Evolutionary conservation across 1,284 basidiomycete genomes (phyloP).

Genomic region (Anthracocystis setariae): DNA sequence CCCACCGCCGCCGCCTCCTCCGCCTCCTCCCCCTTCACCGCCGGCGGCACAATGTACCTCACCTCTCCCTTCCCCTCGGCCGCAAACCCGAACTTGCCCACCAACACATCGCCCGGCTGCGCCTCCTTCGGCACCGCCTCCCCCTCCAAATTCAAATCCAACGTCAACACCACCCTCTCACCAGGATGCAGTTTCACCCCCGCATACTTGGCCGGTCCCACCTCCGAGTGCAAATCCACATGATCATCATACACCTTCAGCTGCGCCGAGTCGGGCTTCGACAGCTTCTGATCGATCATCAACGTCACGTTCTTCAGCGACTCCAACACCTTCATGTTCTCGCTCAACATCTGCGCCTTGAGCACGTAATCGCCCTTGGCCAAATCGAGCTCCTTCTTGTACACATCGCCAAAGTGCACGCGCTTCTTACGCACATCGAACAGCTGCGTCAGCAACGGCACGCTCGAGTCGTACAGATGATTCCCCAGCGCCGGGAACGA

Average conservation of each 20-base stretch:
- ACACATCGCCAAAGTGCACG: conserved; percentile 66
- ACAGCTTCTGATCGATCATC: conserved; percentile 63
- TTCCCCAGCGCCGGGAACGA: conserved; percentile 61
- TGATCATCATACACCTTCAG: conserved; percentile 66
- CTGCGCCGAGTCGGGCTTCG: conserved; percentile 61
- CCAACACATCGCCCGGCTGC: conserved; percentile 63
- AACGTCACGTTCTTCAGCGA: conserved; percentile 61
- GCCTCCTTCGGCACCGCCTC: conserved; percentile 66
- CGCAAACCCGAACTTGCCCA: conserved; percentile 63
- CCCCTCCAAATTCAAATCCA: conserved; percentile 63
- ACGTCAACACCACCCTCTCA: conserved; percentile 59
- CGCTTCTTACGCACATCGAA: conserved; percentile 63
- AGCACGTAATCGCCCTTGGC: conserved; percentile 66
- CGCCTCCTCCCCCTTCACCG: conserved; percentile 49
- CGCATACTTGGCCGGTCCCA: conserved; percentile 52
- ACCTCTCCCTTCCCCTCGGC: conserved; percentile 57
- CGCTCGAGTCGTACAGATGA: conserved; percentile 66
- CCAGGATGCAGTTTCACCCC: conserved; percentile 65
- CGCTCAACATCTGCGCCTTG: conserved; percentile 62
- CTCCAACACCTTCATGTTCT: conserved; percentile 61
- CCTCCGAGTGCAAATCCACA: conserved; percentile 59
- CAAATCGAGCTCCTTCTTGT: conserved; percentile 65
- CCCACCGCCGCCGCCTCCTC: conserved; percentile 16
- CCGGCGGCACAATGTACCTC: conserved; percentile 64
- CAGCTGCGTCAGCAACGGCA: conserved; percentile 64